Base-by-base conservation (phyloP, 257 asterid species). In the Primulina huaijiensis region DNA sequence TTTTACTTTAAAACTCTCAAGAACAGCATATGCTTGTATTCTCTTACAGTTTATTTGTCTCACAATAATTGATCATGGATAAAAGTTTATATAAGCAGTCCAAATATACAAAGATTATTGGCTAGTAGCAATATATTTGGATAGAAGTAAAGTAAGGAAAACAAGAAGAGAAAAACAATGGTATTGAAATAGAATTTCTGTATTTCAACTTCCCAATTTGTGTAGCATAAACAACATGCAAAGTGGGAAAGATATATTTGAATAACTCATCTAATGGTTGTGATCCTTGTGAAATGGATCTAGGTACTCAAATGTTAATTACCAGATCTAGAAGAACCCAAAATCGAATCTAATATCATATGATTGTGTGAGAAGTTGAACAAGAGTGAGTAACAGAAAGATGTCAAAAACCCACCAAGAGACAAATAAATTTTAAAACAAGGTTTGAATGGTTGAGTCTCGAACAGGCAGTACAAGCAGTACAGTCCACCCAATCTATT, bases 361-460 rank as follows among this genome's bases (percentile, higher is more conserved):
- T 62, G n/a, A 33, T 10, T 16, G 38, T 43, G 9, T 2, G 53
- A 43, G 53, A 43, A 43, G 53, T 43, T 43, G 53, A 43, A 43
- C n/a, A 37, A 70, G 59, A 30, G 58, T 20, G 59, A 30, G 58
- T 20, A 66, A 64, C 30, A 8, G 20, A 60, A 69, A 57, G 7
- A 69, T 60, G 40, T 38, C 35, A 50, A 31, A 61, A 38, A 33
- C 87, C 50, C 78, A 90, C 93, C 88, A 61, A 88, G 78, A 72
- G 93, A 92, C 65, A 87, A 67, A 74, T 92, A 92, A 65, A 89
- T 83, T 77, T 81, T 92, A 81, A 82, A 89, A 62, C 90, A 86
- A 52, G 95, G 97, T 78, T 79, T 87, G 89, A 92, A 87, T 10
- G 92, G 87, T 72, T 89, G 97, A 40, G 92, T 89, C 75, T 90